Base-by-base conservation (phyloP, 2,329 filamentous ascomycete species). In the Exophiala mesophila region DNA sequence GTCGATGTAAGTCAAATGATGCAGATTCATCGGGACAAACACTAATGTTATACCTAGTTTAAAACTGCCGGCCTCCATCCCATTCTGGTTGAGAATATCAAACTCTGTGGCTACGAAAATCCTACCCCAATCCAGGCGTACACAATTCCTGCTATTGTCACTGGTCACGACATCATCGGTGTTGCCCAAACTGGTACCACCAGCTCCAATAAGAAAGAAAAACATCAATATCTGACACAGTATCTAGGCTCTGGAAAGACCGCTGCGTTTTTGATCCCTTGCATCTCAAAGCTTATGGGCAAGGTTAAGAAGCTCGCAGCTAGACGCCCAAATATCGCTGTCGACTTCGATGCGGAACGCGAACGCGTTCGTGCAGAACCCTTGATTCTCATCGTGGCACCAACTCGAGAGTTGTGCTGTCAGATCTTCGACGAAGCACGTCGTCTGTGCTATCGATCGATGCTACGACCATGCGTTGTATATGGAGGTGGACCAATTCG, bases 401-500 rank as follows among this genome's bases (percentile, higher is more conserved):
- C 92, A 1, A 92, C 85, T 40, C 85, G 92, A 24, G 92, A 98
- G 71, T 69, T 98, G 4, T 88, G 88, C 0, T 84, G 88, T 2
- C 92, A 98, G 60, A 95, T 97, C 54, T 97, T 95, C 66, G 88
- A 95, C 50, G 90, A 97, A 62, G 82, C 87, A 18, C 84, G 92
- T 49, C 88, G 90, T 55, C 79, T 97, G 36, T 96, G 88, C 62
- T 98, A 98, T 58, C 82, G 92, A 1, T 88, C 86, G 3, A 95
- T 94, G 87, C 74, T 98, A 44, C 88, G 92, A 29, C 90, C 92
- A 17, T 88, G 85, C 55, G 88, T 94, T 31, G 73, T 84, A 20
- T 98, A 97, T 55, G 92, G 92, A 36, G 92, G 92, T 50, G 80
- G 80, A 5, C 85, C 87, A 0, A 58, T 79, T n/a, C 63, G 65